A percentile compares a stretch with the other conserved stretches of the same genome.
Evolutionary conservation across 306 rosid species (phyloP).

Genomic region (Vigna mungo): DNA sequence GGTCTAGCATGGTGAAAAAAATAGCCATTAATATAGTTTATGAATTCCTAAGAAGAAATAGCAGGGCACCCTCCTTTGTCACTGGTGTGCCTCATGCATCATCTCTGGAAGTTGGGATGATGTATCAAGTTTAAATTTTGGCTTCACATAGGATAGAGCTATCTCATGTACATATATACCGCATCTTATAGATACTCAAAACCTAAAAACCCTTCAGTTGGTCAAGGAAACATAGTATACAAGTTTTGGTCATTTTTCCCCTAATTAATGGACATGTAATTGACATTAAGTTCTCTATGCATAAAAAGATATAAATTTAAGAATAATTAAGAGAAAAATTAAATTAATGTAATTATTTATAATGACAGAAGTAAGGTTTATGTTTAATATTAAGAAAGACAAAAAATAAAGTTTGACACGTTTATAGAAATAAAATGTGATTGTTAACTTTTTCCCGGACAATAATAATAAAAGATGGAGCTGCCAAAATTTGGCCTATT

Average conservation of each 20-base stretch:
- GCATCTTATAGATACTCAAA: constrained; percentile 37
- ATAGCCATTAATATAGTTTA: constrained; percentile 72
- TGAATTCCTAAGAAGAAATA: constrained; percentile 87
- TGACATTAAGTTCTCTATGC: too few relatives aligned
- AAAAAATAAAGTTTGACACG: too few relatives aligned
- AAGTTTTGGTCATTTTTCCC: constrained; percentile 39
- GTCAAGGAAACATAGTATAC: constrained; percentile 29
- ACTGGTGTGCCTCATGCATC: constrained; percentile 73
- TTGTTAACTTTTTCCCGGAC: too few relatives aligned
- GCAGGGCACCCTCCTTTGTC: constrained; percentile 66
- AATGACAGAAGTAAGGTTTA: too few relatives aligned
- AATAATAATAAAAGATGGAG: not conserved
- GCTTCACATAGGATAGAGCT: constrained; percentile 24
- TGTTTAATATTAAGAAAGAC: too few relatives aligned
- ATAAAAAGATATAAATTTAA: too few relatives aligned
- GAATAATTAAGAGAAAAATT: too few relatives aligned
- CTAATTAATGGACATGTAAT: too few relatives aligned
- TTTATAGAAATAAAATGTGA: too few relatives aligned
- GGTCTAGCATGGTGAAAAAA: constrained; percentile 71
- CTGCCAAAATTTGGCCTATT: not conserved
- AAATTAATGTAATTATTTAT: too few relatives aligned
- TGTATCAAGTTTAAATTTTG: constrained; percentile 68
- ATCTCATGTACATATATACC: constrained; percentile 54
- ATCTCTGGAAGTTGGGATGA: constrained; percentile 92
- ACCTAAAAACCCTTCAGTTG: not conserved